Percentiles rank a stretch among this genome's conserved stretches.
Conservation (phyloP, 306 rosid genomes). For the Betula pendula region DNA sequence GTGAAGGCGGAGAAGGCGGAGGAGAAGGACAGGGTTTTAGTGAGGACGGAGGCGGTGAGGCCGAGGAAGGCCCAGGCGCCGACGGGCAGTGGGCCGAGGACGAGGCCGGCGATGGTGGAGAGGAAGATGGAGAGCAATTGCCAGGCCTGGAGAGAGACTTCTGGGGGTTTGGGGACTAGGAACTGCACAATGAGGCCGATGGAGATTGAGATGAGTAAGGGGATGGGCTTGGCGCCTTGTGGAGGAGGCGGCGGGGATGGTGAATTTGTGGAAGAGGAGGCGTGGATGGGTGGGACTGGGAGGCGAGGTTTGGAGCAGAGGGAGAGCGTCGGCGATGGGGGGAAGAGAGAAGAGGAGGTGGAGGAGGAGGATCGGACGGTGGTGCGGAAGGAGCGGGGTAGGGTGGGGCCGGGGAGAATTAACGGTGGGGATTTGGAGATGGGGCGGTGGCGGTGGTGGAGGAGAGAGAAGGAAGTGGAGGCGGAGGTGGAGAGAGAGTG, state of each 20-base stretch:
- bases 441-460: conserved; percentile 33
- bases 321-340: conserved; percentile 29
- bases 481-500: conserved; percentile 45
- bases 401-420: conserved; percentile 14
- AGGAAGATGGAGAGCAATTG: conserved; percentile 81
- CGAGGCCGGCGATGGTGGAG: conserved; percentile 87
- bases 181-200: conserved; percentile 68
- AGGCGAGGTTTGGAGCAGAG: conserved; percentile 26
- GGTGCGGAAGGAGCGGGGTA: conserved; percentile 22
- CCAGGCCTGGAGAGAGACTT: conserved; percentile 79
- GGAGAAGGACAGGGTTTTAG: conserved; percentile 62
- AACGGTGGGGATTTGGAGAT: conserved; percentile 36
- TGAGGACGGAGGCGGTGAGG: conserved; percentile 57
- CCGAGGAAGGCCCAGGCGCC: conserved; percentile 98
- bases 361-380: conserved; percentile 40
- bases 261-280: neutral
- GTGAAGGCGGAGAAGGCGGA: conserved; percentile 88
- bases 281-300: conserved; percentile 30
- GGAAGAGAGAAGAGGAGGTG: conserved; percentile 29
- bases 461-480: conserved; percentile 19
- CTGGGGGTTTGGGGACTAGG: conserved; percentile 67
- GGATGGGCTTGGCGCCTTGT: conserved; percentile 67
- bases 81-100: conserved; percentile 82
- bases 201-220: conserved; percentile 53
- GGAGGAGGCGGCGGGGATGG: conserved; percentile 15